A percentile compares a stretch with the other conserved stretches of the same genome.
These are phyloP conservation scores for Paracorniculantispora psalliotae DNA, from an alignment of 2,329 filamentous ascomycete species.

Conservation along the genomic window DNA sequence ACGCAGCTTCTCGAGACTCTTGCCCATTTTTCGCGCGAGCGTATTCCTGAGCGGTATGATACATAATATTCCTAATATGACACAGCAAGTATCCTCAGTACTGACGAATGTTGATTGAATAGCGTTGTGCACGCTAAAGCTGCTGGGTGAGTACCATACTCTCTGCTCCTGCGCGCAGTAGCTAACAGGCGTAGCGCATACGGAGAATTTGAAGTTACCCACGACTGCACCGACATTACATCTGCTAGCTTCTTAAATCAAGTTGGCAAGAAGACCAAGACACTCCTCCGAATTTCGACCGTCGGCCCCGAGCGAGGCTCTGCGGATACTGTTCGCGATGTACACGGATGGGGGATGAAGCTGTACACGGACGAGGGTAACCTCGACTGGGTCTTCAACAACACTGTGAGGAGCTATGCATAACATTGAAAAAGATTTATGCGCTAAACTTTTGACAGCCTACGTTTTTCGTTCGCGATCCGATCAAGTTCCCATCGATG, in stretches of 20 bases:
- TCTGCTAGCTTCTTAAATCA: conserved; percentile 47
- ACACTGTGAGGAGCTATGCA: conserved; percentile 45
- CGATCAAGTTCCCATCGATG: conserved; percentile 42
- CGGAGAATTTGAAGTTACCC: conserved; percentile 57
- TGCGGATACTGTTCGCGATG: conserved; percentile 63
- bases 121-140: conserved; percentile 30
- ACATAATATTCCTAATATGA: background rate
- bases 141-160: conserved; percentile 15
- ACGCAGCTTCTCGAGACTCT: conserved; percentile 50
- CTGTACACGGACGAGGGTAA: conserved; percentile 67
- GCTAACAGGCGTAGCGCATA: conserved; percentile 32
- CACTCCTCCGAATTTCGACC: conserved; percentile 65
- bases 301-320: conserved; percentile 64
- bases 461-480: conserved; percentile 41
- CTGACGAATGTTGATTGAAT: background rate
- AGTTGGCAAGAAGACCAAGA: conserved; percentile 49
- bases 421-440: background rate
- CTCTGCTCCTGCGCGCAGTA: background rate
- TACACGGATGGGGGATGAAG: conserved; percentile 59
- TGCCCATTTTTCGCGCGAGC: conserved; percentile 50
- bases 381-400: conserved; percentile 57
- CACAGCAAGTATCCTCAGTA: background rate
- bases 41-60: conserved; percentile 45
- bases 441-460: background rate
- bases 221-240: conserved; percentile 53